A percentile compares a stretch with the other conserved stretches of the same genome.
Evolutionary conservation across 2,329 filamentous ascomycete species (phyloP).

Genomic region (Nothopassalora personata): DNA sequence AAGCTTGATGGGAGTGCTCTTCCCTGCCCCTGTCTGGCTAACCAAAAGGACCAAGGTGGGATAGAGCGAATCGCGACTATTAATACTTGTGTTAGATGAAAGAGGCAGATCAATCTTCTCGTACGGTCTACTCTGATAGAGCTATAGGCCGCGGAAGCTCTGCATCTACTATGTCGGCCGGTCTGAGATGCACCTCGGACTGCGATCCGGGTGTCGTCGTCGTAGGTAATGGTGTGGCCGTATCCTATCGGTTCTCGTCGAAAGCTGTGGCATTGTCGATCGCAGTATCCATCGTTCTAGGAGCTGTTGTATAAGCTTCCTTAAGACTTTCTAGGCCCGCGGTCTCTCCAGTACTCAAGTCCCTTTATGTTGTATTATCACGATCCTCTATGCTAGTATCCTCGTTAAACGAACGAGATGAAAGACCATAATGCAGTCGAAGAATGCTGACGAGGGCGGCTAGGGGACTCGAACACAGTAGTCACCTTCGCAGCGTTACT

Average conservation of each 20-base stretch:
- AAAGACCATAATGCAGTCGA: not conserved
- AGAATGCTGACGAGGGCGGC: not conserved
- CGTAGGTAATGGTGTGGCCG: not conserved
- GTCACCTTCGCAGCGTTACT: not conserved
- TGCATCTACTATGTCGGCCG: not conserved
- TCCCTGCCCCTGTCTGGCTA: conserved; percentile 35
- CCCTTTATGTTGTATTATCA: not conserved
- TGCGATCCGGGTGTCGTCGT: not conserved
- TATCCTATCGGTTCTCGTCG: not conserved
- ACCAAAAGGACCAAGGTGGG: conserved; percentile 2
- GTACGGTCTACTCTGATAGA: not conserved
- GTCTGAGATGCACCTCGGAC: not conserved
- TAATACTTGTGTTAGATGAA: not conserved
- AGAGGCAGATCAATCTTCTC: not conserved
- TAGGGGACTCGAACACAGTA: not conserved
- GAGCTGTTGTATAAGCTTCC: not conserved
- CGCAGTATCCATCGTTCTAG: not conserved
- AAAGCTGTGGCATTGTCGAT: not conserved
- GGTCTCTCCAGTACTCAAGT: not conserved
- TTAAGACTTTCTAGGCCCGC: not conserved
- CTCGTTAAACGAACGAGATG: not conserved
- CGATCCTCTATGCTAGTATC: not conserved
- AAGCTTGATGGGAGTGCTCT: conserved; percentile 45
- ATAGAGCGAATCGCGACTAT: not conserved
- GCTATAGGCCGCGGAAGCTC: not conserved